A percentile compares a stretch with the other conserved stretches of the same genome.
Conservation (phyloP, 1,284 basidiomycete species). For the Singerocomus inundabilis region DNA sequence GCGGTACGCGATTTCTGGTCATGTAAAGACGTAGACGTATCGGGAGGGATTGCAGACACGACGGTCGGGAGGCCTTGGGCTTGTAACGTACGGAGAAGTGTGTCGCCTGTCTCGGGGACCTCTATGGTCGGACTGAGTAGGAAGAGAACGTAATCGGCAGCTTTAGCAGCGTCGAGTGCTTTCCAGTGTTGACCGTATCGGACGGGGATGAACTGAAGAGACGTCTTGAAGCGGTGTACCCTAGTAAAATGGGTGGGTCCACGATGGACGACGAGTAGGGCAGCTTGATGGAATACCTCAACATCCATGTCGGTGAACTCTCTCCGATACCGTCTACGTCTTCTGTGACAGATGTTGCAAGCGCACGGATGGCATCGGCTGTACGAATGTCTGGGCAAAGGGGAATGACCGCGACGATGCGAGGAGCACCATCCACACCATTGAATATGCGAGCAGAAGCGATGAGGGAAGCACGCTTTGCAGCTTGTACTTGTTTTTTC, state of each 20-base stretch:
- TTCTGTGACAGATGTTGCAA: conserved; percentile 68
- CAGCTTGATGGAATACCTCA: conserved; percentile 50
- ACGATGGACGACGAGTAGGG: neutral
- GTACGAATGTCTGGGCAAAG: conserved; percentile 68
- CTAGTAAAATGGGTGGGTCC: conserved; percentile 38
- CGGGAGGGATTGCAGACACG: conserved; percentile 57
- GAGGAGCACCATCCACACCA: conserved; percentile 75
- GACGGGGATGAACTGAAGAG: conserved; percentile 81
- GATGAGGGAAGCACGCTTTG: conserved; percentile 70
- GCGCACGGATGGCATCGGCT: conserved; percentile 48
- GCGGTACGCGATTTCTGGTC: conserved; percentile 63
- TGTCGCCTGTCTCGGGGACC: conserved; percentile 87
- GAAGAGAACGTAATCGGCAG: conserved; percentile 90
- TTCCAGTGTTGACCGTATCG: conserved; percentile 72
- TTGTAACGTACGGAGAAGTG: conserved; percentile 84
- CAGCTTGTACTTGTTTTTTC: conserved; percentile 72
- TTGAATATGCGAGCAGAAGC: conserved; percentile 73
- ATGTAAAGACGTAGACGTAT: conserved; percentile 41
- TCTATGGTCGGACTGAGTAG: conserved; percentile 80
- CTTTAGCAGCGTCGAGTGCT: conserved; percentile 84
- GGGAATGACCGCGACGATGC: conserved; percentile 79
- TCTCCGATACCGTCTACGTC: conserved; percentile 34
- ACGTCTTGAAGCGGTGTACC: conserved; percentile 86
- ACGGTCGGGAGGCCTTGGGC: conserved; percentile 78
- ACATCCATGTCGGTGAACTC: conserved; percentile 49